These are phyloP conservation scores for Fusarium protoensiforme DNA, from an alignment of 2,329 filamentous ascomycete species.

Conservation along the genomic window DNA sequence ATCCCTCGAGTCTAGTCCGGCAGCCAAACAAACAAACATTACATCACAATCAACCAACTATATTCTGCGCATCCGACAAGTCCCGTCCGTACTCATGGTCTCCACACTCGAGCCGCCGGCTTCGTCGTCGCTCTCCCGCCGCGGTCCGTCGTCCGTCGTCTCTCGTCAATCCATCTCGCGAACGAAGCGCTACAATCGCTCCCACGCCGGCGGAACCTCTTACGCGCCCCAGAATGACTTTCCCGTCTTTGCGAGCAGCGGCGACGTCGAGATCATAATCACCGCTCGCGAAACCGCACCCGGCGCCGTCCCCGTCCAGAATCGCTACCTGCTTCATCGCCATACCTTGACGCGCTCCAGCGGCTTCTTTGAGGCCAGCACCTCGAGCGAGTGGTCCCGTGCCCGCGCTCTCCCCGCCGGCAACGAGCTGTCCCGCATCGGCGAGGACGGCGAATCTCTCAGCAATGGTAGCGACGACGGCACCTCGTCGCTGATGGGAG, in stretches of 20 bases:
- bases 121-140: conserved; percentile 65
- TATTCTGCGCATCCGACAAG: conserved; percentile 3
- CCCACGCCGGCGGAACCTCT: conserved; percentile 78
- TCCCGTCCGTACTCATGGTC: conserved; percentile 61
- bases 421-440: conserved; percentile 65
- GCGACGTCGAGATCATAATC: conserved; percentile 92
- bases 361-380: conserved; percentile 91
- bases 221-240: conserved; percentile 88
- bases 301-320: conserved; percentile 59
- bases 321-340: conserved; percentile 86
- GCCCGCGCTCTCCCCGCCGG: conserved; percentile 45
- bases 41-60: conserved; percentile 1
- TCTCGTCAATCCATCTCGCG: conserved; percentile 70
- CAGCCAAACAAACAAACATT: conserved; percentile 1
- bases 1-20: conserved; percentile 1
- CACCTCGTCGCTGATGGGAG: conserved; percentile 23
- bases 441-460: conserved; percentile 52
- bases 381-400: conserved; percentile 77
- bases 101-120: conserved; percentile 66
- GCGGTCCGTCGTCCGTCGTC: conserved; percentile 67
- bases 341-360: conserved; percentile 91
- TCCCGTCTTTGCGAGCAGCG: conserved; percentile 87
- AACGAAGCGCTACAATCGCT: conserved; percentile 80
- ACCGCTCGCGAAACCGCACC: conserved; percentile 59
- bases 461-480: conserved; percentile 37